Percentiles rank a stretch among this genome's conserved stretches.
Evolutionary conservation across 805 yeast genomes (phyloP).

Genomic region (Phaffomyces antillensis): DNA sequence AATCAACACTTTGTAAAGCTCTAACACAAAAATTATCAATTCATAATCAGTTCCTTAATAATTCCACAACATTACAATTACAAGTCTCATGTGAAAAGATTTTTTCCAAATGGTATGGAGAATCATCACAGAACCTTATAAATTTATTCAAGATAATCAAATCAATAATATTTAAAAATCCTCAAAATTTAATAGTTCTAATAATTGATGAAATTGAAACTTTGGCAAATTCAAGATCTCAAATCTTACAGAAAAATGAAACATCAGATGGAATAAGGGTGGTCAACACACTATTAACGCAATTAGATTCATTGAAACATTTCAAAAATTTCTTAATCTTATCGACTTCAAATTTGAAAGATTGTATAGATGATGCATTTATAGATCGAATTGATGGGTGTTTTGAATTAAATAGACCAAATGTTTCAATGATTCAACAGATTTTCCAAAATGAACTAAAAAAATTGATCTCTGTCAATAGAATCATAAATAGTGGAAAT

Average conservation of each 20-base stretch:
- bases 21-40: conserved; percentile 34
- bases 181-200: conserved; percentile 25
- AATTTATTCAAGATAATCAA: conserved; percentile 29
- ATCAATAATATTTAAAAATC: conserved; percentile 14
- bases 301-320: conserved; percentile 32
- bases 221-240: conserved; percentile 33
- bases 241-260: conserved; percentile 30
- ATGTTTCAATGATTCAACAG: conserved; percentile 21
- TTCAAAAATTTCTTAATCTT: conserved; percentile 30
- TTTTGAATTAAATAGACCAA: conserved; percentile 30
- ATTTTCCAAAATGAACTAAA: conserved; percentile 26
- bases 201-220: conserved; percentile 43
- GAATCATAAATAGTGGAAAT: neutral
- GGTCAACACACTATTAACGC: conserved; percentile 36
- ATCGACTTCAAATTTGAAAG: conserved; percentile 35
- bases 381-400: conserved; percentile 35
- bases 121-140: conserved; percentile 36
- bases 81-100: conserved; percentile 37
- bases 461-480: neutral
- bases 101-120: conserved; percentile 41
- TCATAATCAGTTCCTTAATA: conserved; percentile 9
- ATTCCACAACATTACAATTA: conserved; percentile 25
- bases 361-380: conserved; percentile 37
- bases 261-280: conserved; percentile 37
- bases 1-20: conserved; percentile 35